Evolutionary conservation across 2,329 filamentous ascomycete genomes (phyloP).

Genomic region (Talaromyces sp.): DNA sequence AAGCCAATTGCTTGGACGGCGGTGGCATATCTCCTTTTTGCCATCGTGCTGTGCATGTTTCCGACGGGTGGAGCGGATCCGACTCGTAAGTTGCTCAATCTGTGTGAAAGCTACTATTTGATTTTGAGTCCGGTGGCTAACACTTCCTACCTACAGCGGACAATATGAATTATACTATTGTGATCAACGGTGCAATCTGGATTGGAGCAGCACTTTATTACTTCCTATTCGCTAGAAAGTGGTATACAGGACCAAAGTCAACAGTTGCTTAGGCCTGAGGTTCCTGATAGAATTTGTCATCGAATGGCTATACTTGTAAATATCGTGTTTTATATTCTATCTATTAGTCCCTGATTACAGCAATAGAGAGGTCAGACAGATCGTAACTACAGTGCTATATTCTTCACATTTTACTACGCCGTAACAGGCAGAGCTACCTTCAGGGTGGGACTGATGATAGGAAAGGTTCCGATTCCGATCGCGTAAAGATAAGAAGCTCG

Average conservation of each 20-base stretch:
- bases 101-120: conserved; percentile 7
- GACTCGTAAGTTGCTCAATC: conserved; percentile 32
- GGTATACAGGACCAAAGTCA: conserved; percentile 58
- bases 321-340: neutral
- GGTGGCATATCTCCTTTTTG: conserved; percentile 39
- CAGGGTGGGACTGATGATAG: neutral
- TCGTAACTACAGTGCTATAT: neutral
- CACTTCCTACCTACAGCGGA: conserved; percentile 29
- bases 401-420: neutral
- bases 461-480: neutral
- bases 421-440: neutral
- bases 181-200: conserved; percentile 60
- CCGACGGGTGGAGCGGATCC: conserved; percentile 55
- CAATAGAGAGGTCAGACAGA: neutral
- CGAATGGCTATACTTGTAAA: neutral
- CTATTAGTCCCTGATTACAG: neutral
- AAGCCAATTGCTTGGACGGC: conserved; percentile 53
- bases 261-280: conserved; percentile 42
- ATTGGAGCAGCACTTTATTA: conserved; percentile 56
- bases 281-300: neutral
- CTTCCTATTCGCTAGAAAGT: conserved; percentile 55
- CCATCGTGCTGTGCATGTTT: conserved; percentile 58
- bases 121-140: conserved; percentile 1
- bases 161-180: conserved; percentile 62
- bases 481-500: conserved; percentile 5